Evolutionary conservation across 352 stramenopile genomes (phyloP), one percentile per base, ranked within the genome.

Genomic region (Phytophthora pluvialis): DNA sequence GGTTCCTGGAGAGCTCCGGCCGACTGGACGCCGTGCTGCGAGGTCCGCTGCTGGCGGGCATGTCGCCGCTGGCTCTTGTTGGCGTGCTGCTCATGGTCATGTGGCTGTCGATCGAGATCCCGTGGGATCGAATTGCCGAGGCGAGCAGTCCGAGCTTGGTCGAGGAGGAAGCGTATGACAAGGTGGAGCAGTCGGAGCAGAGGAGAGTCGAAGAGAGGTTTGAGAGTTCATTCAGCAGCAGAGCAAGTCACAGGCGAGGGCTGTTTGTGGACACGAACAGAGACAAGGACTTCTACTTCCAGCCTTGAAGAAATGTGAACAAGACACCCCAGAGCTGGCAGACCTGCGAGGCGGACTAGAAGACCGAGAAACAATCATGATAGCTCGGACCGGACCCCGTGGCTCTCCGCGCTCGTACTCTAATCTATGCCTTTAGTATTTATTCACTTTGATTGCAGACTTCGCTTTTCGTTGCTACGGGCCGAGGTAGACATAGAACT

Each of bases 61-160:
- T 83, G 44, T 72, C 71, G 10, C 59, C 80, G 1, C 26, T 71
- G 13, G 70, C 49, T 3, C 47, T 88, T 1, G 52, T 82, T 12
- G 50, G 56, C 3, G 49, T 80, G 35, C 52, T 88, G n/a, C 29
- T 87, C 8, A 65, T 70, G 12, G 62, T 63, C 29, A 83, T 83
- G 76, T 75, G 54, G 52, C 48, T 78, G 4, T 73, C 76, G 5
- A 72, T 86, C 28, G 42, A 72, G 38, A 75, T 85, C 28, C 78
- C 65, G 10, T 89, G 81, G 77, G 60, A 82, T 53, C 57, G 64
- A 29, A 57, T 80, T 33, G 73, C 70, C 10, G 35, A 64, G 21
- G 62, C 46, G 12, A 61, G 12, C 5, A 59, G 46, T 18, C 49
- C 60, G 1, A 36, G 26, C 11, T 62, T 63, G n/a, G 29, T 48